A percentile compares a stretch with the other conserved stretches of the same genome.
Conservation (phyloP, 2,329 filamentous ascomycete genomes). For the Xylariomycetidae sp. region DNA sequence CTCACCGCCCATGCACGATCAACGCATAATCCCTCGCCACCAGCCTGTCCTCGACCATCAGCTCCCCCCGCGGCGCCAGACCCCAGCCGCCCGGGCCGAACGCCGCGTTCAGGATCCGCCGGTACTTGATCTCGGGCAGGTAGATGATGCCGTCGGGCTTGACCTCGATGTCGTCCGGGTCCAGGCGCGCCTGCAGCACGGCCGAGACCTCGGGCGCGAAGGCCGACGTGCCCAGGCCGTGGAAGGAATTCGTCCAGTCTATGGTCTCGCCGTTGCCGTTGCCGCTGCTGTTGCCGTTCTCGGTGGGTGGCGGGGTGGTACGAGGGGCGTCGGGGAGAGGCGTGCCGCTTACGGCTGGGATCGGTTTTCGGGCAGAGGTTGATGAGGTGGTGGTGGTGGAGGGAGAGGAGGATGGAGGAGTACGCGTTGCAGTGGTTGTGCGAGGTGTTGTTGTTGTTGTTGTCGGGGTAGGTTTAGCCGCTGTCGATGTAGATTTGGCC, state of each 20-base stretch:
- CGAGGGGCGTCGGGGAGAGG: conserved; percentile 24
- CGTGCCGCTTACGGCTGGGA: conserved; percentile 23
- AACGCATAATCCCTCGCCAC: conserved; percentile 91
- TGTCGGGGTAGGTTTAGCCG: conserved; percentile 5
- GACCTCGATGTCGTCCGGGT: conserved; percentile 79
- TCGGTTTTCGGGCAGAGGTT: conserved; percentile 12
- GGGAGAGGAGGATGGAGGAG: conserved; percentile 9
- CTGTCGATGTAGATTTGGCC: conserved; percentile 3
- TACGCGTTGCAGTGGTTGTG: conserved; percentile 8
- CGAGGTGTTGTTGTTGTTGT: conserved; percentile 8
- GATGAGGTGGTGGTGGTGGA: conserved; percentile 6
- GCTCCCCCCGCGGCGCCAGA: conserved; percentile 79
- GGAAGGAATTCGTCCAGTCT: conserved; percentile 82
- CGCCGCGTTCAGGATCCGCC: conserved; percentile 79
- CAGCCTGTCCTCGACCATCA: conserved; percentile 74
- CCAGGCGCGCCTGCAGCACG: conserved; percentile 63
- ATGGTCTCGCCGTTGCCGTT: conserved; percentile 26
- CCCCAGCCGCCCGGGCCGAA: conserved; percentile 98
- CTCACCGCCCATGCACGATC: conserved; percentile 79
- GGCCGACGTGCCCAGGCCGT: conserved; percentile 66
- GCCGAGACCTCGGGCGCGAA: conserved; percentile 67
- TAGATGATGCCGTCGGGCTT: conserved; percentile 98
- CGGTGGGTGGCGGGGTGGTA: not conserved
- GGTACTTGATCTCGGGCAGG: conserved; percentile 96
- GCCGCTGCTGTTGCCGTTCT: conserved; percentile 2